Base-by-base conservation (phyloP, 106 monocot genomes). In the Amphibolis antarctica region DNA sequence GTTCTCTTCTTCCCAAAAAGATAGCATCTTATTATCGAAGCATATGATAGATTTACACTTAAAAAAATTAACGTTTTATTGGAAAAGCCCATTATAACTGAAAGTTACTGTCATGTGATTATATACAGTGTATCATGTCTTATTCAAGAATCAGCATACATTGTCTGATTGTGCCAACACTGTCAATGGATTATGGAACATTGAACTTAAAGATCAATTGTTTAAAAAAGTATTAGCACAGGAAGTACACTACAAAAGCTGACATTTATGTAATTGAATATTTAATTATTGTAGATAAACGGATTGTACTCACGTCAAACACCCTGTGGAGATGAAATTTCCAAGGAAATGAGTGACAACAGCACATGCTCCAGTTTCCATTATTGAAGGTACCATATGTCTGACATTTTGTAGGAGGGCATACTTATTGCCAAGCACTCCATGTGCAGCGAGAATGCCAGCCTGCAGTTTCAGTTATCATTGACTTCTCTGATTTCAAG, bases 311-410 rank as follows among this genome's bases (percentile, higher is more conserved):
- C 62, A 60, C 94, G 66, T 77, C 42, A 96, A 53, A 69, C 46
- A 73, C 55, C 94, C 94, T 70, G 70, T 65, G 1, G 65, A 68
- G 57, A 96, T 63, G 30, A 72, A 86, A 46, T 53, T 70, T 43
- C 71, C n/a, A 61, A 96, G 83, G 57, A 96, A 96, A 56, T 64
- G 77, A 53, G 71, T 77, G 24, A 96, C 84, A 9, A 90, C 13
- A 56, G 76, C 46, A 9, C 86, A 73, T 22, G 94, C 86, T 65
- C 94, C 94, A 68, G 60, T 77, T 80, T 96, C 94, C 42, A 69
- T 18, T 42, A 80, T 36, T 23, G 94, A 90, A 71, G 77, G 82
- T 22, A 74, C 76, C 94, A 96, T 96, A 57, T 84, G 79, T 48
- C 52, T 80, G 68, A 57, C 79, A 47, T 86, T 86, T 57, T 55